Conservation (phyloP, 2,329 filamentous ascomycete genomes). For the Alternaria consortialis region DNA sequence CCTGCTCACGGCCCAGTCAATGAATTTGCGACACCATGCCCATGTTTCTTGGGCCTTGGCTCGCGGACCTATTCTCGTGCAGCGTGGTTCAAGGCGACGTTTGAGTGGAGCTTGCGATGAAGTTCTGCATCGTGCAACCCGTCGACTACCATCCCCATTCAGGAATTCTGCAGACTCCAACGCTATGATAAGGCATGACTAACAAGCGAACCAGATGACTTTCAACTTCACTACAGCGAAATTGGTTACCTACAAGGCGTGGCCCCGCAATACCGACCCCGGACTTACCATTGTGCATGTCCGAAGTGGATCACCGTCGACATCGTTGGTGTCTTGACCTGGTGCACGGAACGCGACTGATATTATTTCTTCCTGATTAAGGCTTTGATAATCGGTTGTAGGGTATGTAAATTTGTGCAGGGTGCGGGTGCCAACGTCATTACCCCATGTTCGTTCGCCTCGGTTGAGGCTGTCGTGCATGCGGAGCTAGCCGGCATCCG, state of each 20-base stretch:
- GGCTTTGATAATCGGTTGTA: slow-evolving; percentile 32
- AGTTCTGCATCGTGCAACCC: slow-evolving; percentile 8
- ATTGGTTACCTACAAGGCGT: neutral
- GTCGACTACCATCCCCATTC: neutral
- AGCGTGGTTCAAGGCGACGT: slow-evolving; percentile 4
- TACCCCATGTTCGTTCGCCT: slow-evolving; percentile 11
- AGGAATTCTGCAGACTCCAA: neutral
- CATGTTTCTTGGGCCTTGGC: slow-evolving; percentile 3
- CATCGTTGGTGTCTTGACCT: slow-evolving; percentile 4
- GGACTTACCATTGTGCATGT: neutral
- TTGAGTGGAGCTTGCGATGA: slow-evolving; percentile 11
- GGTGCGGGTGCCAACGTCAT: neutral
- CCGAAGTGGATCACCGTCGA: neutral
- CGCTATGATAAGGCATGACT: slow-evolving; percentile 23
- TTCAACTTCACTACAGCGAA: neutral
- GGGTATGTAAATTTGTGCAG: neutral
- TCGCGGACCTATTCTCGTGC: slow-evolving; percentile 3
- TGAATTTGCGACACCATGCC: neutral
- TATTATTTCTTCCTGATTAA: slow-evolving; percentile 14
- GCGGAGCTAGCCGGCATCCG: slow-evolving; percentile 17
- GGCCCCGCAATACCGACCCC: neutral
- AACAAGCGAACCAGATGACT: slow-evolving; percentile 13
- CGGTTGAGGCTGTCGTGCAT: slow-evolving; percentile 22
- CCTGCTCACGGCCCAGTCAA: neutral
- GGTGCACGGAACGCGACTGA: neutral